Base-by-base conservation (phyloP, 768 basidiomycete genomes). In the Dendrothele bispora region DNA sequence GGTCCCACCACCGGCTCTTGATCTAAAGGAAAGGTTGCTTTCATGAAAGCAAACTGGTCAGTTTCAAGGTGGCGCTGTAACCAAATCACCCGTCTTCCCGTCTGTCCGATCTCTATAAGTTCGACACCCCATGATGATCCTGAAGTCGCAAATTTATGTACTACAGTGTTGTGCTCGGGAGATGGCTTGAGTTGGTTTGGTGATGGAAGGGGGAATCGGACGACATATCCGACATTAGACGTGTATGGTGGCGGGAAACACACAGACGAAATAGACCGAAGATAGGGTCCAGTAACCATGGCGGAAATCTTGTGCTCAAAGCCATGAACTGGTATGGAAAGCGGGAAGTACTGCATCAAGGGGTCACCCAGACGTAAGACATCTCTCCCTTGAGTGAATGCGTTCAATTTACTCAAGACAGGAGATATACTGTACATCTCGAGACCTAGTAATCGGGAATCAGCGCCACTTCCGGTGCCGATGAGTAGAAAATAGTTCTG, bases 71-170 rank as follows among this genome's bases (percentile, higher is more conserved):
- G 66, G 25, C 74, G 72, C 52, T 77, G 73, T 32, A 81, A 54
- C 80, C 80, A 82, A 7, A 82, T 71, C 4, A 74, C 77, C 29
- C 78, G 64, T 5, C 63, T 57, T 3, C 80, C 80, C 8, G 66
- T 72, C 36, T 59, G 65, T 14, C 75, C 74, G 5, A 75, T 47
- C 51, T 70, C 72, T 6, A 68, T 56, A 5, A 66, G 56, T 27
- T 67, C 65, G 15, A 65, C 56, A 8, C 58, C n/a, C n/a, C n/a
- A n/a, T n/a, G n/a, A n/a, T n/a, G n/a, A n/a, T n/a, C n/a, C n/a
- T n/a, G n/a, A n/a, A n/a, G n/a, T n/a, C n/a, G n/a, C n/a, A n/a
- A n/a, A n/a, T n/a, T n/a, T n/a, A n/a, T n/a, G n/a, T n/a, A n/a
- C n/a, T n/a, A n/a, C n/a, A n/a, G n/a, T n/a, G n/a, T n/a, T n/a